Percentiles rank a stretch among this genome's conserved stretches.
phyloP scores from a whole-genome alignment of 768 basidiomycete species.

The Amanita exitialis region DNA sequence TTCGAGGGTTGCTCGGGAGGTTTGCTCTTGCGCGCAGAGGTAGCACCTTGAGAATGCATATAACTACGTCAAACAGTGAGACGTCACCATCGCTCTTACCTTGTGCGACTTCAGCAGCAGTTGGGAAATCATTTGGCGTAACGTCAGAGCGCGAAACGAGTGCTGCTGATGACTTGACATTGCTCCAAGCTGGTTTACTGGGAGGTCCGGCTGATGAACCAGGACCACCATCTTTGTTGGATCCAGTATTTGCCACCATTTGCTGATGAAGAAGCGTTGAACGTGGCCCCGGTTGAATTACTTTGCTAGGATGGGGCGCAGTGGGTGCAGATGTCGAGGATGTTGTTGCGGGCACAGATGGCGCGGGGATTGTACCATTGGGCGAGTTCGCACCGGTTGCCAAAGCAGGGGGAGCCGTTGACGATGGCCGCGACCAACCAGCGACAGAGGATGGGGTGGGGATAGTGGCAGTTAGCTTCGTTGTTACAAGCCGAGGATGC shows the following conservation, averaged over 20 bases:
- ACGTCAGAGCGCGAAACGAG: constrained; percentile 29
- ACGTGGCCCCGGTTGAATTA: constrained; percentile 60
- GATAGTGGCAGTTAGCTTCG: constrained; percentile 70
- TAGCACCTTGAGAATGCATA: constrained; percentile 15
- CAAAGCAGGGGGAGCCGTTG: constrained; percentile 49
- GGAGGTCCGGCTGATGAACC: constrained; percentile 1
- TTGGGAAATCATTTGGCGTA: constrained; percentile 75
- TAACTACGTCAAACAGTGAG: background rate
- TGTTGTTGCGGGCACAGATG: constrained; percentile 23
- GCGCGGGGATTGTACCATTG: constrained; percentile 29
- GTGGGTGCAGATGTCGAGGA: constrained; percentile 18
- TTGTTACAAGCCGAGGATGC: constrained; percentile 77
- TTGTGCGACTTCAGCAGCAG: constrained; percentile 90
- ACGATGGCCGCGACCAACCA: constrained; percentile 76
- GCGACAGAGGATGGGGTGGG: constrained; percentile 46
- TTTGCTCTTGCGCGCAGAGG: constrained; percentile 25
- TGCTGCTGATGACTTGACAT: constrained; percentile 33
- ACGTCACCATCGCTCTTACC: constrained; percentile 32
- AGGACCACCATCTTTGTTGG: constrained; percentile 8
- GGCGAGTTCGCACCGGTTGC: constrained; percentile 33
- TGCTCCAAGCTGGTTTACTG: constrained; percentile 65
- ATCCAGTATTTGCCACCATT: constrained; percentile 21
- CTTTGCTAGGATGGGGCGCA: constrained; percentile 46
- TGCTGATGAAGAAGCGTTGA: constrained; percentile 21
- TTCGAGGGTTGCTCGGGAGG: constrained; percentile 31